Base-by-base conservation (phyloP, 2,329 filamentous ascomycete genomes). In the Botrytis squamosa region DNA sequence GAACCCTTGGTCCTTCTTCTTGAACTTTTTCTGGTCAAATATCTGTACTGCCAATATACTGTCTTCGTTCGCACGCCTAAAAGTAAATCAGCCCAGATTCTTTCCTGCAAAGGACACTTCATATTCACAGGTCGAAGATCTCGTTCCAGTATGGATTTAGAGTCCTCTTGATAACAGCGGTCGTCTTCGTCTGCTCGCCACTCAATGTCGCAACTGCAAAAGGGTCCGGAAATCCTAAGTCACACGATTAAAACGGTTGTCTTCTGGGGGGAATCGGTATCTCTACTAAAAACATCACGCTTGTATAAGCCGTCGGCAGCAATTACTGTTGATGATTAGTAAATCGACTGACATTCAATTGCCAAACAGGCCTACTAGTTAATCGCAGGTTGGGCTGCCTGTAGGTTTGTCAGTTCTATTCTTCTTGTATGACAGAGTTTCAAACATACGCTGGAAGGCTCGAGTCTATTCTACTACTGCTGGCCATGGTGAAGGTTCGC, bases 101-200 rank as follows among this genome's bases (percentile, higher is more conserved):
- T 62, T 63, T 67, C 29, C 40, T 36, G 49, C 5, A 70, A 25
- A 40, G 67, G 55, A 59, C 22, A 49, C 16, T 46, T 67, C 59
- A 77, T 76, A 75, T 75, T 78, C 71, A 98, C 96, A 99, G 92
- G 84, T 99, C 96, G 85, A 99, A 99, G 82, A 91, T 94, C 86
- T 99, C 96, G 84, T 99, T 99, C 96, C 96, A 99, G 83, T 99
- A 99, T n/a, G 96, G 96, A 83, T 98, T 98, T 83, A 99, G 86
- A 18, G 96, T 98, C 85, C 96, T 93, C 85, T 98, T 98, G 83
- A 96, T 97, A 78, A 98, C 96, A 55, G 92, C 92, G 18, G 96
- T 99, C n/a, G 96, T 98, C 84, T 95, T 94, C 74, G 96, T 99
- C 86, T 99, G 96, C 84, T 99, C 96, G 83, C 96, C 96, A 84